Evolutionary conservation across 2,329 filamentous ascomycete genomes (phyloP), one percentile per base, ranked within the genome.

Genomic region (Biscogniauxia marginata): DNA sequence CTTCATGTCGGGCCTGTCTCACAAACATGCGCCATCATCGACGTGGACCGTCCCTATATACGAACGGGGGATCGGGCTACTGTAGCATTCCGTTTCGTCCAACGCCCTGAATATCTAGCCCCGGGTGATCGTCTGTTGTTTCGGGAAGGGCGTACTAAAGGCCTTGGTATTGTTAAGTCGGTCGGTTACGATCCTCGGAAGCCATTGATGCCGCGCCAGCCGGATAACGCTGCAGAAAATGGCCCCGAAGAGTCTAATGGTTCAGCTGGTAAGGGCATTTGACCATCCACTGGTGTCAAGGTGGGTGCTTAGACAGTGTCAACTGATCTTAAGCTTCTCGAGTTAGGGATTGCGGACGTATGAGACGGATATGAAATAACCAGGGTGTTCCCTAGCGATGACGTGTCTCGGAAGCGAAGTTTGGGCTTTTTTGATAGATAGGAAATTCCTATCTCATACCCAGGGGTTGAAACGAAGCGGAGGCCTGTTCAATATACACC

Each of bases 11-110:
- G 95, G 0, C 90, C 95, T 0, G 90, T 99, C 46, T 91, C 89
- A 44, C 95, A 99, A 75, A 99, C 95, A 0, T 99, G 95, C 70
- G 87, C 92, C 9, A 97, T 99, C 70, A 96, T 99, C 67, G 95
- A 97, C 69, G 95, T 99, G 63, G 95, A 99, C 71, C 87, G 93
- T n/a, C 89, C 90, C 22, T 95, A 93, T 67, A 97, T 99, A 63
- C 86, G 95, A 7, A 97, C 93, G 0, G 95, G 95, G 8, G 95
- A 98, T 71, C 83, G 93, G n/a, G 95, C 95, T 2, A 87, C 87
- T 0, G 95, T 99, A 1, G 95, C 93, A 0, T 99, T 99, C 76
- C 86, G 88, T 8, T 99, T 99, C 69, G 89, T 97, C 3, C 95
- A 97, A 73, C 80, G 93, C 20, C 95, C 95, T 2, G 95, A 99